phyloP scores from a whole-genome alignment of 2,329 filamentous ascomycete genomes.

The Colletotrichum spinosum region DNA sequence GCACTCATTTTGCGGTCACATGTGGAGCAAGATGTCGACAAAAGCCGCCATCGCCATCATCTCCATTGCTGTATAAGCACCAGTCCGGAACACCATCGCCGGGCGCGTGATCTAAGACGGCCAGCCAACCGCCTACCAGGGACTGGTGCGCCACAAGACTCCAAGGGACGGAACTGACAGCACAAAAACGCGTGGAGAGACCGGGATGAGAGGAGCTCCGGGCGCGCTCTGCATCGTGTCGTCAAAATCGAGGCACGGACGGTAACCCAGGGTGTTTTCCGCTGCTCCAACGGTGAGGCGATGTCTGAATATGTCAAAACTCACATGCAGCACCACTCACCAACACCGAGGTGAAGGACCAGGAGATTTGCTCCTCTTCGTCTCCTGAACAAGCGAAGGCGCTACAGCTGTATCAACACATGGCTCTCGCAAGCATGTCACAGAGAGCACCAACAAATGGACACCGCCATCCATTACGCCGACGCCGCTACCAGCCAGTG shows the following conservation, averaged over 20 bases:
- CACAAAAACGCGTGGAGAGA: conserved; percentile 28
- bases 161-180: conserved; percentile 18
- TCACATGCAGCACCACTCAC: neutral
- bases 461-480: too few species aligned
- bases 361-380: conserved; percentile 8
- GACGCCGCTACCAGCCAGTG: neutral
- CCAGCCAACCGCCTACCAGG: conserved; percentile 7
- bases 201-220: conserved; percentile 26
- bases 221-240: conserved; percentile 24
- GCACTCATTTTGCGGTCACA: too few species aligned
- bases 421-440: conserved; percentile 7
- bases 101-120: neutral
- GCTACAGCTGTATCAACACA: conserved; percentile 3
- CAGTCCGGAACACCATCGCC: neutral
- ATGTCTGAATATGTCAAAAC: neutral
- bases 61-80: neutral
- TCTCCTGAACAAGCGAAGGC: neutral
- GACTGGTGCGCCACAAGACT: conserved; percentile 14
- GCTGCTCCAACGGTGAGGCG: too few species aligned
- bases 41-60: neutral
- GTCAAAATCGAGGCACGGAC: conserved; percentile 13
- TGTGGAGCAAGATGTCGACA: neutral
- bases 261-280: conserved; percentile 2
- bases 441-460: too few species aligned
- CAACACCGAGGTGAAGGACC: conserved; percentile 21